Conservation (phyloP, 371 early-diverging fungal genomes). For the Smittium mucronatum region DNA sequence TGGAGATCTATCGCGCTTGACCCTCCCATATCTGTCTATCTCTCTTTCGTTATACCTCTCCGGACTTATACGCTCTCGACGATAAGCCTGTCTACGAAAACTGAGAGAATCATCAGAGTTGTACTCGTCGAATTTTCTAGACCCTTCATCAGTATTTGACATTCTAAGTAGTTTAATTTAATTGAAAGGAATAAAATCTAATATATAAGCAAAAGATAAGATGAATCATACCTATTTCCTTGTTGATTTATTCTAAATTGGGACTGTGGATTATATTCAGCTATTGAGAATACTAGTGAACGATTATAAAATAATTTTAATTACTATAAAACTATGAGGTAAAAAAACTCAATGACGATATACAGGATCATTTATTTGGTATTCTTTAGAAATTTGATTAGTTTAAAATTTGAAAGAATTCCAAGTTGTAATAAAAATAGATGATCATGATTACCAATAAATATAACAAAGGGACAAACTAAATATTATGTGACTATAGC, state of each 20-base stretch:
- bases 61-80: conserved; percentile 49
- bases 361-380: background rate
- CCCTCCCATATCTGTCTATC: conserved; percentile 40
- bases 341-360: background rate
- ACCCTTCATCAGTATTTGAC: conserved; percentile 3
- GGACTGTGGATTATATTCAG: background rate
- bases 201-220: background rate
- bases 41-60: conserved; percentile 32
- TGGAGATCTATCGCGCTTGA: conserved; percentile 36
- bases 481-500: no score
- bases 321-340: background rate
- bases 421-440: background rate
- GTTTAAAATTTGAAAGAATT: no score
- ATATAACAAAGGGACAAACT: no score
- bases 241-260: no score
- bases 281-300: background rate
- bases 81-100: conserved; percentile 44
- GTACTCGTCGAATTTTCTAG: conserved; percentile 11
- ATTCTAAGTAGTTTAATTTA: background rate
- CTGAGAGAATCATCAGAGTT: conserved; percentile 15
- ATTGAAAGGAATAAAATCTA: background rate
- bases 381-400: background rate
- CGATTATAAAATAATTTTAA: background rate
- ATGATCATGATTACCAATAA: background rate
- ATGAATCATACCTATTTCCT: background rate